Base-by-base conservation (phyloP, 176 grass and related monocot genomes). In the Ensete ventricosum region DNA sequence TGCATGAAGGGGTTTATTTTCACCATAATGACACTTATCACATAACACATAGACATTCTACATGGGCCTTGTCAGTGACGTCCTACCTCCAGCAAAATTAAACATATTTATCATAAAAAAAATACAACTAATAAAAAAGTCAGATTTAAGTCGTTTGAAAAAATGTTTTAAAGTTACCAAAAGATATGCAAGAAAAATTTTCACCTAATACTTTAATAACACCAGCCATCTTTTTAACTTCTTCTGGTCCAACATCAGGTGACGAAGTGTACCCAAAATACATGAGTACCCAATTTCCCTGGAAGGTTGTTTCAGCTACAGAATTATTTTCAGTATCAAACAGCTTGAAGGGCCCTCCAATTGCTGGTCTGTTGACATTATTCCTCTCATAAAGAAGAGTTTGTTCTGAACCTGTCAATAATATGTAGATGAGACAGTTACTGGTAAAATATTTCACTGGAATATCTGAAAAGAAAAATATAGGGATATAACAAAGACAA, bases 261-360 rank as follows among this genome's bases (percentile, higher is more conserved):
- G 84, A 89, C 51, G 90, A 99, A 81, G 95, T 94, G 64, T 99
- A 91, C 20, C 95, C 86, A 82, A 99, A 99, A 57, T 99, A 94
- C 86, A 99, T 87, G 43, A 94, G 75, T 53, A 74, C 82, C 95
- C 95, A 99, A 80, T 85, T 89, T 34, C 95, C 90, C 51, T 11
- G 73, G 76, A 99, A 84, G 83, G 81, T 89, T 55, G 90, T 83
- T 81, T 99, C 90, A 82, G 86, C 86, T 14, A 99, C 84, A 70
- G 82, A 77, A 75, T 81, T 89, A 17, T 81, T 86, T 76, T 94
- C 88, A 67, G 73, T 89, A 85, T 98, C 88, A 89, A 85, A 91
- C 22, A 98, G 81, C 80, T 87, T 91, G 83, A 99, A 99, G 62
- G 88, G 84, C 6, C 95, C 95, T 84, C 95, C 90, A 19, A 94